Conservation (phyloP, 176 grass and related monocot species). For the Tillandsia leiboldiana region DNA sequence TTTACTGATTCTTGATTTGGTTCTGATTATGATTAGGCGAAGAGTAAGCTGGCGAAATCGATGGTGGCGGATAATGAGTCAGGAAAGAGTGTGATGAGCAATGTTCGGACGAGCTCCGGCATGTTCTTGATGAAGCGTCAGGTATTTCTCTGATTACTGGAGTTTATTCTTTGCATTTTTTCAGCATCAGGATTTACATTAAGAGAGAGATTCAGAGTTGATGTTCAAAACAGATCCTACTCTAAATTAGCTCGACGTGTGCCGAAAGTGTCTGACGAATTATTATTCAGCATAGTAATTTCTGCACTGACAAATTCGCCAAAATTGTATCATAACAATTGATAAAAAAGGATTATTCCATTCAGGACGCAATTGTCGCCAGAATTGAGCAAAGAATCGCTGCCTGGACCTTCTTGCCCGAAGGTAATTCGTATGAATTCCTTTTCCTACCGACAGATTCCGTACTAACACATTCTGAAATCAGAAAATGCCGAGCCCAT, state of each 20-base stretch:
- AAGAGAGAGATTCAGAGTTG: too few species aligned
- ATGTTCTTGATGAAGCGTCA: constrained; percentile 32
- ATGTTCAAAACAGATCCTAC: too few species aligned
- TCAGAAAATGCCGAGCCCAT: constrained; percentile 65
- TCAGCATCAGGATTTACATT: too few species aligned
- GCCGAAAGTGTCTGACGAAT: too few species aligned
- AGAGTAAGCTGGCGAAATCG: constrained; percentile 26
- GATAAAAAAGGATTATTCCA: constrained; percentile 6
- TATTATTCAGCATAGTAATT: too few species aligned
- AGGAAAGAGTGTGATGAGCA: constrained; percentile 21
- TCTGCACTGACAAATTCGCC: too few species aligned
- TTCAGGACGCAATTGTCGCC: constrained; percentile 60
- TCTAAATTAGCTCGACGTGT: too few species aligned
- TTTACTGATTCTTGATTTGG: background rate
- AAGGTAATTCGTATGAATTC: constrained; percentile 31
- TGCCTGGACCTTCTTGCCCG: constrained; percentile 83
- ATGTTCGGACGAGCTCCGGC: constrained; percentile 30
- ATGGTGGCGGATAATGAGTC: constrained; percentile 28
- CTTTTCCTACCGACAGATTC: background rate
- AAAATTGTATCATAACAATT: background rate
- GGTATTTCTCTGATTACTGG: background rate
- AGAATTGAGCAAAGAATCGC: constrained; percentile 73
- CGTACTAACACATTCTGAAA: background rate
- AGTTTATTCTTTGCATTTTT: too few species aligned
- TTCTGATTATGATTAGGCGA: constrained; percentile 6